phyloP scores from a whole-genome alignment of 805 yeast genomes.

The Metschnikowia noctiluminum region DNA sequence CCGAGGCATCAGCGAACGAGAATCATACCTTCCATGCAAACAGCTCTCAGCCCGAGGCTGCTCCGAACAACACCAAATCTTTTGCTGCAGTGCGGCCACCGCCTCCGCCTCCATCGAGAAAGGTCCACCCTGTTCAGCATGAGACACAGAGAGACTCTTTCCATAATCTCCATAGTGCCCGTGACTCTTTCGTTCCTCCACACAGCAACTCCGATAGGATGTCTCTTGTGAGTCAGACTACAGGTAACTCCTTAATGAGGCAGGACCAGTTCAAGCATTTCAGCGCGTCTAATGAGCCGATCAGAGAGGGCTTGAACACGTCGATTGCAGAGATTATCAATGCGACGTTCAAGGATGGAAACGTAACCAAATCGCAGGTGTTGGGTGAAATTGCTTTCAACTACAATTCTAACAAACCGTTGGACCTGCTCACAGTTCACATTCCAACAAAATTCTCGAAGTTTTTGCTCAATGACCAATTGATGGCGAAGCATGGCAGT shows the following conservation, averaged over 20 bases:
- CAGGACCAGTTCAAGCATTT: slow-evolving; percentile 45
- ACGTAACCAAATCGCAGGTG: slow-evolving; percentile 53
- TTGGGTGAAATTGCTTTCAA: slow-evolving; percentile 87
- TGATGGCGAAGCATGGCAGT: slow-evolving; percentile 26
- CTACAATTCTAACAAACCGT: slow-evolving; percentile 38
- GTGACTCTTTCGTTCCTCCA: slow-evolving; percentile 27
- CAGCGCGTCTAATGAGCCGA: slow-evolving; percentile 12
- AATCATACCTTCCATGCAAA: neutral
- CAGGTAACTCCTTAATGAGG: slow-evolving; percentile 42
- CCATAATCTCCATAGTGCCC: slow-evolving; percentile 41
- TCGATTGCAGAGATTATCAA: slow-evolving; percentile 83
- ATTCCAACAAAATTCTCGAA: slow-evolving; percentile 50
- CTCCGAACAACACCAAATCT: neutral
- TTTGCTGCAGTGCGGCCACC: slow-evolving; percentile 32
- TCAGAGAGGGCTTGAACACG: slow-evolving; percentile 60
- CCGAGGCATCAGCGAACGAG: neutral
- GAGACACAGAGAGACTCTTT: slow-evolving; percentile 26
- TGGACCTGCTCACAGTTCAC: slow-evolving; percentile 33
- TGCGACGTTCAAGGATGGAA: slow-evolving; percentile 71
- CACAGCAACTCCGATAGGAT: slow-evolving; percentile 11
- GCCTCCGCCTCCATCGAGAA: slow-evolving; percentile 60
- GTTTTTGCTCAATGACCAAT: slow-evolving; percentile 39
- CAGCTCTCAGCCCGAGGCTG: neutral
- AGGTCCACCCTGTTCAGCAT: slow-evolving; percentile 23
- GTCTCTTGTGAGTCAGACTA: slow-evolving; percentile 34